phyloP scores from a whole-genome alignment of 345 rosid species.

The Citrus australasica region DNA sequence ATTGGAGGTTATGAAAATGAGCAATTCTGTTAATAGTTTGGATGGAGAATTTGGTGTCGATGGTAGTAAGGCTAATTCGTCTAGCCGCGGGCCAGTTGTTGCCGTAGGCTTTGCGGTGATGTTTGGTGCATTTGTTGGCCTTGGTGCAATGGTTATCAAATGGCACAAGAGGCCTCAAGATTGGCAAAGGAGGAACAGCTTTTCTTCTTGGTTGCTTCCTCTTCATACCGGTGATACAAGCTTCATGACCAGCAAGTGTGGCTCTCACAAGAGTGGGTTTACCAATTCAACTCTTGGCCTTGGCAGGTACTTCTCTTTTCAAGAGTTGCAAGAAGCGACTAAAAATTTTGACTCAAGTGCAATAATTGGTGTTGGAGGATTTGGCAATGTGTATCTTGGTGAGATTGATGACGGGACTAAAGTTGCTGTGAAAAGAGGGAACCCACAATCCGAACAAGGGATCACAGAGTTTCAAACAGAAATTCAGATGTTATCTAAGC shows the following conservation, averaged over 20 bases:
- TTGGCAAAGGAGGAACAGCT: constrained; percentile 78
- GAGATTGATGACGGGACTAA: constrained; percentile 58
- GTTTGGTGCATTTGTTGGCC: constrained; percentile 83
- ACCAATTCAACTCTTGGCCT: constrained; percentile 59
- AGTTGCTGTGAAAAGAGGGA: constrained; percentile 85
- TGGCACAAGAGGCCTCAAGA: constrained; percentile 85
- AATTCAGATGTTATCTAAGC: constrained; percentile 82
- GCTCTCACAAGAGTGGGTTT: constrained; percentile 54
- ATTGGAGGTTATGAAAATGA: constrained; percentile 70
- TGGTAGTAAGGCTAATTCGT: constrained; percentile 31
- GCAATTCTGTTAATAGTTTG: constrained; percentile 64
- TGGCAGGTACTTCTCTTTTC: constrained; percentile 60
- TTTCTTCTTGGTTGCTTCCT: constrained; percentile 84
- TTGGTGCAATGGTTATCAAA: constrained; percentile 77
- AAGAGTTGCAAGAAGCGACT: constrained; percentile 77
- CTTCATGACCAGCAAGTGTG: constrained; percentile 63
- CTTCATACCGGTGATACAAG: constrained; percentile 64
- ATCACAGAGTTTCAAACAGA: constrained; percentile 83
- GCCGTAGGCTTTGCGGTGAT: constrained; percentile 82
- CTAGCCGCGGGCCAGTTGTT: constrained; percentile 49
- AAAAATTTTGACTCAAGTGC: constrained; percentile 55
- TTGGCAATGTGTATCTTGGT: constrained; percentile 75
- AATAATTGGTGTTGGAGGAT: constrained; percentile 79
- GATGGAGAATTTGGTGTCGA: constrained; percentile 78
- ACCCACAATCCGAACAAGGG: constrained; percentile 87